A percentile compares a stretch with the other conserved stretches of the same genome.
Conservation (phyloP, 2,329 filamentous ascomycete genomes). For the Alternaria hordeiaustralica region DNA sequence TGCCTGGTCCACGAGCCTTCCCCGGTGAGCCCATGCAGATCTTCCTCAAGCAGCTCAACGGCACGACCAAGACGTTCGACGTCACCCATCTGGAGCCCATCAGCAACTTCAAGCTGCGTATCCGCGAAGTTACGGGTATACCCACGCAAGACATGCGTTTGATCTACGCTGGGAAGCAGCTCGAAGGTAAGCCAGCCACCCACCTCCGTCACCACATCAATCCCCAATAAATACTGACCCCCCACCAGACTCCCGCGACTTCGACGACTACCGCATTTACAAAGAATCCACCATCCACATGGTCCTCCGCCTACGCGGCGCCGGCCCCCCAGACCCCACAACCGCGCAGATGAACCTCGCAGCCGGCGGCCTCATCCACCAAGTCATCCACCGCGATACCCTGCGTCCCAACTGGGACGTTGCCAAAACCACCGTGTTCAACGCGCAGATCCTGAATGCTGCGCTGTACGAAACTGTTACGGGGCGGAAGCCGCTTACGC, state of each 20-base stretch:
- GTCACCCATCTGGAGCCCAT: conserved; percentile 74
- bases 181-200: neutral
- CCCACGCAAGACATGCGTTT: neutral
- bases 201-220: neutral
- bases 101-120: conserved; percentile 92
- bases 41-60: conserved; percentile 29
- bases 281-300: conserved; percentile 74
- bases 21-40: neutral
- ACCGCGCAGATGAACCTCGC: conserved; percentile 47
- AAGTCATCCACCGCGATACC: conserved; percentile 46
- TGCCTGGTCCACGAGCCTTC: neutral
- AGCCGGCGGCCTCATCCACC: conserved; percentile 52
- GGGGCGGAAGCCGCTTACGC: conserved; percentile 41
- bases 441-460: conserved; percentile 52
- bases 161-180: conserved; percentile 82
- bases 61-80: conserved; percentile 66
- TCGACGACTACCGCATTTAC: conserved; percentile 58
- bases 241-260: conserved; percentile 50
- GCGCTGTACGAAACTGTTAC: conserved; percentile 46
- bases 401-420: conserved; percentile 11
- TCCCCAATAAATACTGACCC: too few species aligned
- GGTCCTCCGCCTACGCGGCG: conserved; percentile 71
- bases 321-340: conserved; percentile 13
- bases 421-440: conserved; percentile 41
- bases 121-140: conserved; percentile 45